Conservation (phyloP, 2,329 filamentous ascomycete genomes). For the Clarireedia homoeocarpa region DNA sequence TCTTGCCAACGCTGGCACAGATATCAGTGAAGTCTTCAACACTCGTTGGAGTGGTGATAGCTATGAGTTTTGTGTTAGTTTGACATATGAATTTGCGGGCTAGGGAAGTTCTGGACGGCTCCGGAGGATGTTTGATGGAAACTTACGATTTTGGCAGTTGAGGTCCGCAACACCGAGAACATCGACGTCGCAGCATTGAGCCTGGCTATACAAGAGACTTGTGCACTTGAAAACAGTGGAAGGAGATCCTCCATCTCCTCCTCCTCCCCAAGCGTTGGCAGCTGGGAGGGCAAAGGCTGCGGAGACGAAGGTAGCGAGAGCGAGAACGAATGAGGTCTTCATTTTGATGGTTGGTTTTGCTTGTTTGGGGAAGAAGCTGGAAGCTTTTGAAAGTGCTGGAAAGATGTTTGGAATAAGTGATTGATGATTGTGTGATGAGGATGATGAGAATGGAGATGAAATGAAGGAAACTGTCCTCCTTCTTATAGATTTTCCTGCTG, state of each 20-base stretch:
- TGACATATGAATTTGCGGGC: no score
- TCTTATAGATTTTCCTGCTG: no score
- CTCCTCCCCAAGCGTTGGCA: conserved; percentile 3
- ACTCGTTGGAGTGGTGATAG: conserved; percentile 33
- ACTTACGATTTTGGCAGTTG: conserved; percentile 48
- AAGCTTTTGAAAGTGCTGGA: no score
- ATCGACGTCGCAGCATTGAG: conserved; percentile 50
- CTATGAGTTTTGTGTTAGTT: conserved; percentile 12
- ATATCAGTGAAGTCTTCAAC: conserved; percentile 33
- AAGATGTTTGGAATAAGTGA: no score
- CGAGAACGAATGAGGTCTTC: conserved; percentile 13
- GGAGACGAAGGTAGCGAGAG: conserved; percentile 22
- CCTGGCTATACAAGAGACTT: conserved; percentile 30
- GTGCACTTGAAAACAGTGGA: background rate
- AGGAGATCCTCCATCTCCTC: no score
- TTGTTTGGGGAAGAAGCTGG: background rate
- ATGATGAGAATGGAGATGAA: no score
- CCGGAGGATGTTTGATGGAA: background rate
- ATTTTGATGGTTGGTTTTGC: conserved; percentile 14
- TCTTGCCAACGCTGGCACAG: conserved; percentile 24
- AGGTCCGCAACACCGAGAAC: conserved; percentile 49
- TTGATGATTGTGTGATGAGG: no score
- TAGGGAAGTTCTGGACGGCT: no score
- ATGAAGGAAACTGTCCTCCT: no score
- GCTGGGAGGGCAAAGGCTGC: conserved; percentile 22